Conservation (phyloP, 176 grass and related monocot species). For the Cenchrus americanus region DNA sequence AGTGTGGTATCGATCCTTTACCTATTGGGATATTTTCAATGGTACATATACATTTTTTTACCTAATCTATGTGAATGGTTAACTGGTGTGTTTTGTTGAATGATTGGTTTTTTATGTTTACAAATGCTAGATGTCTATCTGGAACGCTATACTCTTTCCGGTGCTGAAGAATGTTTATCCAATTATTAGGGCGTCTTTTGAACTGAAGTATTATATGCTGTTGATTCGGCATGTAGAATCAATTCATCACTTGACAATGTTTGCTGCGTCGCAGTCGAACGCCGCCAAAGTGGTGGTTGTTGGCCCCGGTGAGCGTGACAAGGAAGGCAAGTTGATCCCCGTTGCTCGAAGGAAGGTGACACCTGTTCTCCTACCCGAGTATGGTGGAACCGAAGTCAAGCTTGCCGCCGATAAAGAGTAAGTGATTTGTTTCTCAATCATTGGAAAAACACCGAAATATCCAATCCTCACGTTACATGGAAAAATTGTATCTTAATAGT, state of each 20-base stretch:
- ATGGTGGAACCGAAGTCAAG: slow-evolving; percentile 92
- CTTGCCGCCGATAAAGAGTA: slow-evolving; percentile 88
- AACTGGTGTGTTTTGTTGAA: not conserved
- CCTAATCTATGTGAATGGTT: too few species aligned
- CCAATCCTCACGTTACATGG: not conserved
- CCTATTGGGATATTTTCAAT: too few species aligned
- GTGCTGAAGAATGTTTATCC: not conserved
- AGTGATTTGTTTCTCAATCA: not conserved
- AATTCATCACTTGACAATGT: slow-evolving; percentile 2
- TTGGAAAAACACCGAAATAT: too few species aligned
- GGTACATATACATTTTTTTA: too few species aligned
- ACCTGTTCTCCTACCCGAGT: slow-evolving; percentile 90
- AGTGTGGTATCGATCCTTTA: not conserved
- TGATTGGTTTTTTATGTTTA: not conserved
- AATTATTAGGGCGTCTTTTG: not conserved
- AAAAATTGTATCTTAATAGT: too few species aligned
- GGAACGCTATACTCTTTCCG: not conserved
- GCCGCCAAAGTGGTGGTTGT: slow-evolving; percentile 84
- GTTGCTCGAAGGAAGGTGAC: slow-evolving; percentile 81
- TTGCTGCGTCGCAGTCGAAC: slow-evolving; percentile 61
- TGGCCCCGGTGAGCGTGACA: slow-evolving; percentile 76
- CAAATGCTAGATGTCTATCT: not conserved
- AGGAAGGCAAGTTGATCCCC: slow-evolving; percentile 80
- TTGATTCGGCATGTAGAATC: not conserved
- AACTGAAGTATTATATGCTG: not conserved